Base-by-base conservation (phyloP, 1,139 yeast species). In the Blastobotrys persicus region DNA sequence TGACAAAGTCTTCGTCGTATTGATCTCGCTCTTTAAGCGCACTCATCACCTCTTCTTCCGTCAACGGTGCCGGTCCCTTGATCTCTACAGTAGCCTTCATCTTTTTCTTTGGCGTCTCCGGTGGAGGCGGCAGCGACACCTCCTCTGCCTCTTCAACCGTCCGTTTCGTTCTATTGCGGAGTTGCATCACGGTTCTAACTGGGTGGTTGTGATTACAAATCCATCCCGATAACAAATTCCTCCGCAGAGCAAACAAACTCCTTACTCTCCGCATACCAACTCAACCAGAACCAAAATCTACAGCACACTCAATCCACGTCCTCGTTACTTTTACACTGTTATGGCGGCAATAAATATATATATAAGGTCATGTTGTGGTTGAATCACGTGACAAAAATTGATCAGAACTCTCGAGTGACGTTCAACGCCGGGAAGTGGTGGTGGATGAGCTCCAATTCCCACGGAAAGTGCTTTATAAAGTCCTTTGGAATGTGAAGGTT, bases 1-100 rank as follows among this genome's bases (percentile, higher is more conserved):
- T 48, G 3, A 63, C 58, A 49, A 73, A 72, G 19, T 61, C 66
- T 0, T 59, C 54, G 9, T 52, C 48, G 45, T 67, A 65, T 14
- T 19, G 14, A 11, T 18, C 41, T 13, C 14, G 17, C n/a, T 37
- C 41, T 28, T 19, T 4, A 14, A 37, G 13, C 12, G 41, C 41
- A 5, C 41, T 28, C 7, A 9, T 18, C 2, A 37, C 4, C 28
- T 37, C 41, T 11, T 37, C 41, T 7, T 37, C 41, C n/a, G 28
- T 37, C 13, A 37, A 16, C 28, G 26, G 31, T 19, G 5, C 14
- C 13, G 41, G 41, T 7, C 41, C 26, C 28, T 23, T 23, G 5
- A 23, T 9, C 28, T 5, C 28, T 9, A 23, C 28, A 23, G 9
- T 23, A 6, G 28, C 9, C 28, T 23, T 23, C 28, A 23, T 9